Conservation (phyloP, 2,329 filamentous ascomycete species). For the Sarocladium kiliense region DNA sequence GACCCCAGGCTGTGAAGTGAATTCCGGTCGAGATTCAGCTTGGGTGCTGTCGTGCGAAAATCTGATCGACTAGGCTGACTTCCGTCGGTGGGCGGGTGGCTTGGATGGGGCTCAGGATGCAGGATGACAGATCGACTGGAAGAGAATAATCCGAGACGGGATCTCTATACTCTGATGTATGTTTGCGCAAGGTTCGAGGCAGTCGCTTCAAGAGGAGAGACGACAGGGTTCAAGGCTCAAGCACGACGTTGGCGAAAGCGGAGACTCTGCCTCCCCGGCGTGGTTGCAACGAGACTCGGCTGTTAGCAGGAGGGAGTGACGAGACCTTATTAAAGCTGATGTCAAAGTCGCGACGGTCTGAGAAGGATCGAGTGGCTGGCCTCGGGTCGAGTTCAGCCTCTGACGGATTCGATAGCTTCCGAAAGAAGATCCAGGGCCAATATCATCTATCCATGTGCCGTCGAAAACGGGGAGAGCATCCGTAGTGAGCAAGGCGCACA, state of each 20-base stretch:
- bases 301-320: not conserved
- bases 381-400: not conserved
- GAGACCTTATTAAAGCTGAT: not conserved
- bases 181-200: not conserved
- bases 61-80: not conserved
- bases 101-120: not conserved
- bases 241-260: not conserved
- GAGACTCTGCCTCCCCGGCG: not conserved
- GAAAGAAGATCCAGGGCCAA: slow-evolving; percentile 1
- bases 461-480: slow-evolving; percentile 1
- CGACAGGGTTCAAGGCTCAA: slow-evolving; percentile 7
- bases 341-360: not conserved
- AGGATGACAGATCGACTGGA: not conserved
- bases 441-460: slow-evolving; percentile 4
- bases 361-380: not conserved
- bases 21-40: not conserved
- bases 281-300: not conserved
- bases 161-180: slow-evolving; percentile 2
- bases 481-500: slow-evolving; percentile 2
- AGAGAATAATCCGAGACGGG: not conserved
- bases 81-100: not conserved
- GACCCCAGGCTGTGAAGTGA: not conserved
- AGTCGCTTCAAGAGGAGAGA: not conserved
- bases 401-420: slow-evolving; percentile 4
- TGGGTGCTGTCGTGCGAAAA: not conserved